Evolutionary conservation across 495 filamentous ascomycete genomes (phyloP).

Genomic region (Xylaria grammica): DNA sequence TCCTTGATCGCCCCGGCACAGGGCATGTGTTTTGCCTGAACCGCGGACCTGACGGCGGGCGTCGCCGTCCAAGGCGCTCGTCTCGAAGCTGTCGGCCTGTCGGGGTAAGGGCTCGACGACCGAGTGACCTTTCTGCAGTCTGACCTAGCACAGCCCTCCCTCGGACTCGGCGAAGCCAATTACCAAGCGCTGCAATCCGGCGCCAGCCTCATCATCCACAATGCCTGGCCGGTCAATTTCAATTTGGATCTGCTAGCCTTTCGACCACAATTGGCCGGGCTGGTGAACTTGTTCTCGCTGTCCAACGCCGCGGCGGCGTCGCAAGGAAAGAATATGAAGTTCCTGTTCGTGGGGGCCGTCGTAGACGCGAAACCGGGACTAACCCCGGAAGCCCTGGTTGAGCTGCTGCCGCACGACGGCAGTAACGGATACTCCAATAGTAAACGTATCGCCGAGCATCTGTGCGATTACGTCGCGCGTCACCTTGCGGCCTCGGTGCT

Average conservation of each 20-base stretch:
- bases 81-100: slow-evolving; percentile 29
- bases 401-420: slow-evolving; percentile 28
- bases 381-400: slow-evolving; percentile 45
- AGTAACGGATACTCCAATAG: slow-evolving; percentile 56
- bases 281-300: slow-evolving; percentile 47
- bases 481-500: slow-evolving; percentile 34
- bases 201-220: slow-evolving; percentile 54
- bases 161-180: slow-evolving; percentile 44
- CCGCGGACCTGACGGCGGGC: slow-evolving; percentile 43
- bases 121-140: slow-evolving; percentile 53
- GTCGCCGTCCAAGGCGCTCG: slow-evolving; percentile 30
- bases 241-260: slow-evolving; percentile 59
- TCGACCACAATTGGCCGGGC: slow-evolving; percentile 54
- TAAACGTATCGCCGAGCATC: slow-evolving; percentile 58
- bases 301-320: slow-evolving; percentile 36
- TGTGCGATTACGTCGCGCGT: slow-evolving; percentile 49
- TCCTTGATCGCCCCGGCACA: slow-evolving; percentile 41
- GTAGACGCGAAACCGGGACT: slow-evolving; percentile 36
- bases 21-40: slow-evolving; percentile 61
- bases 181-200: slow-evolving; percentile 36
- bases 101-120: not conserved
- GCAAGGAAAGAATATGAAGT: not conserved
- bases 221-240: slow-evolving; percentile 68
- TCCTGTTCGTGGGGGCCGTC: slow-evolving; percentile 52
- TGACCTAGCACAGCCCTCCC: slow-evolving; percentile 45